Percentiles rank a stretch among this genome's conserved stretches.
These are phyloP conservation scores for Beauveria pseudobassiana DNA, from an alignment of 2,329 filamentous ascomycete species.

Conservation along the genomic window DNA sequence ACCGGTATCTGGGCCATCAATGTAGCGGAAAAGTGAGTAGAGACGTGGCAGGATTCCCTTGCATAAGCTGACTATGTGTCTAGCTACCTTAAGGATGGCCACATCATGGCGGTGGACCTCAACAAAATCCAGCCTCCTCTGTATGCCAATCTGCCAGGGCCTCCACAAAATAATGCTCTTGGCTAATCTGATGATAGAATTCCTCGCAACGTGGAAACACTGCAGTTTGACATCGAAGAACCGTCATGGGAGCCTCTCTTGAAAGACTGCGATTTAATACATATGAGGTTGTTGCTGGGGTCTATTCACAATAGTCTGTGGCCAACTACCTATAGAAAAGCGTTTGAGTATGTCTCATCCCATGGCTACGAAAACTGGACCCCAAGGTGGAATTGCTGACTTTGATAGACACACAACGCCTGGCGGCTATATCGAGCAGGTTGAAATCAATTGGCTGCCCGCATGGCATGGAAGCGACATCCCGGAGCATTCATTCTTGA, in stretches of 20 bases:
- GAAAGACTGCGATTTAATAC: slow-evolving; percentile 69
- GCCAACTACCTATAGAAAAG: slow-evolving; percentile 64
- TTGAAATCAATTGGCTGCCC: slow-evolving; percentile 80
- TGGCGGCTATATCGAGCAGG: slow-evolving; percentile 74
- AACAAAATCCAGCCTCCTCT: slow-evolving; percentile 32
- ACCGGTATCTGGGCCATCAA: slow-evolving; percentile 90
- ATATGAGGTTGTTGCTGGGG: slow-evolving; percentile 72
- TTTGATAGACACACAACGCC: slow-evolving; percentile 64
- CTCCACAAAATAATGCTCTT: too few species aligned
- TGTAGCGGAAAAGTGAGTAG: slow-evolving; percentile 61
- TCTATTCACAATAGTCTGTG: slow-evolving; percentile 62
- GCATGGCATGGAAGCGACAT: slow-evolving; percentile 61
- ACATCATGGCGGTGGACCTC: slow-evolving; percentile 32
- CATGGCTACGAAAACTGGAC: not conserved
- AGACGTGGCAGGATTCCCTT: not conserved
- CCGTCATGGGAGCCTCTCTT: slow-evolving; percentile 47
- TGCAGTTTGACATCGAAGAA: slow-evolving; percentile 69
- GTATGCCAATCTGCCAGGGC: slow-evolving; percentile 19
- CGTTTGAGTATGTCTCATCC: slow-evolving; percentile 49
- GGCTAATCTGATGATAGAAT: slow-evolving; percentile 45
- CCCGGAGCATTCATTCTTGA: slow-evolving; percentile 47
- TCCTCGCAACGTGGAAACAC: slow-evolving; percentile 47
- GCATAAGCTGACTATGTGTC: not conserved
- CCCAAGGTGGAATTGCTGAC: not conserved
- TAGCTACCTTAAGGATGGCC: slow-evolving; percentile 19